These are phyloP conservation scores for Curvularia hawaiiensis DNA, from an alignment of 2,329 filamentous ascomycete genomes.

Conservation along the genomic window DNA sequence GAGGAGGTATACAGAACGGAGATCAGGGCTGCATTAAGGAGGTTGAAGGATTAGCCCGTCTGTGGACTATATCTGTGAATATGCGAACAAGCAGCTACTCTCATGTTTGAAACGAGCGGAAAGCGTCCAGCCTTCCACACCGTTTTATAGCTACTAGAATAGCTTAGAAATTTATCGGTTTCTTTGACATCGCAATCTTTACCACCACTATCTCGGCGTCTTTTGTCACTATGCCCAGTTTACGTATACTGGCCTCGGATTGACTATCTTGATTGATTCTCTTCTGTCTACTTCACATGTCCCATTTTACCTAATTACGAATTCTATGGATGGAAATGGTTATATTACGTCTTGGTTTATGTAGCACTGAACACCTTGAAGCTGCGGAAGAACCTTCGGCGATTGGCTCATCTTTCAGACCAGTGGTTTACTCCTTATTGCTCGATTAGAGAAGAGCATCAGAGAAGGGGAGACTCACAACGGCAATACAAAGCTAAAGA, in stretches of 20 bases:
- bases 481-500: neutral
- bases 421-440: neutral
- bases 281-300: too few species aligned
- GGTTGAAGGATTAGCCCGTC: neutral
- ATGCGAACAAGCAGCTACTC: neutral
- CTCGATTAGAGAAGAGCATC: too few species aligned
- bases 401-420: neutral
- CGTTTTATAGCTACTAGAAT: neutral
- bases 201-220: neutral
- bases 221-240: neutral
- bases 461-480: neutral
- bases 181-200: neutral
- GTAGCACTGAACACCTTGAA: neutral
- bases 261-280: neutral
- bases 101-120: neutral
- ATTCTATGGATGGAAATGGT: neutral
- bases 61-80: neutral
- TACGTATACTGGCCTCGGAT: neutral
- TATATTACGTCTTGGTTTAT: neutral
- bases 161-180: neutral
- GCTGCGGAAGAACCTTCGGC: neutral
- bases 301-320: neutral
- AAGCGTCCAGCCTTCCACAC: neutral
- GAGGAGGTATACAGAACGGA: constrained; percentile 13
- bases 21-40: constrained; percentile 10